These are phyloP conservation scores for Salicornia ramosissima DNA, from an alignment of 148 eudicot species.

Conservation along the genomic window DNA sequence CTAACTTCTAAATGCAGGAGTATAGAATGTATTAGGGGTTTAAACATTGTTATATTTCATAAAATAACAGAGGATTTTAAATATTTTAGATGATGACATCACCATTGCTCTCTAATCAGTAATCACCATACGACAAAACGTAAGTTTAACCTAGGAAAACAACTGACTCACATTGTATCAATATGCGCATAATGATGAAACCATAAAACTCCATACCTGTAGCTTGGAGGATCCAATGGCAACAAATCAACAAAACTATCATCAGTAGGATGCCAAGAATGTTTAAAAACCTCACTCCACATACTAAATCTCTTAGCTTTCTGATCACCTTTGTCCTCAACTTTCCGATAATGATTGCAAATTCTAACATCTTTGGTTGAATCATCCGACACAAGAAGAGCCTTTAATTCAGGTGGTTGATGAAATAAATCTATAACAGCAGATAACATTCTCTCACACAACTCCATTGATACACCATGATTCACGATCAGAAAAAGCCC, in stretches of 20 bases:
- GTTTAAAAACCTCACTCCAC: constrained; percentile 40
- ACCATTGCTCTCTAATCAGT: background rate
- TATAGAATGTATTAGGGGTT: too few species aligned
- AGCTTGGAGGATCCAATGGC: constrained; percentile 21
- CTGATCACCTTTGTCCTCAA: background rate
- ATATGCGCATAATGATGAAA: background rate
- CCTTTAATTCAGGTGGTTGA: constrained; percentile 35
- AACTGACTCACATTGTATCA: background rate
- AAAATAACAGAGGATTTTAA: too few species aligned
- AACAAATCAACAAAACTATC: constrained; percentile 17
- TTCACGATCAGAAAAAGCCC: constrained; percentile 33
- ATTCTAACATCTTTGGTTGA: constrained; percentile 30
- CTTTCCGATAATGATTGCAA: constrained; percentile 31
- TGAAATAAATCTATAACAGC: constrained; percentile 30
- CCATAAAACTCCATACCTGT: constrained; percentile 11
- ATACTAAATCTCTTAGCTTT: constrained; percentile 21
- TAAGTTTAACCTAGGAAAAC: background rate
- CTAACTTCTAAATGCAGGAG: too few species aligned
- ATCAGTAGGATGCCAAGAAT: constrained; percentile 32
- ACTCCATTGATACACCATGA: constrained; percentile 29
- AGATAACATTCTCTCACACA: constrained; percentile 30
- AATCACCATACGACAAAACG: background rate
- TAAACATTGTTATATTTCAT: too few species aligned
- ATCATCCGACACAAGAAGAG: constrained; percentile 30
- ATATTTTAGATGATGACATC: too few species aligned